phyloP scores from a whole-genome alignment of 768 basidiomycete species.

The Lanmaoa rubissima region DNA sequence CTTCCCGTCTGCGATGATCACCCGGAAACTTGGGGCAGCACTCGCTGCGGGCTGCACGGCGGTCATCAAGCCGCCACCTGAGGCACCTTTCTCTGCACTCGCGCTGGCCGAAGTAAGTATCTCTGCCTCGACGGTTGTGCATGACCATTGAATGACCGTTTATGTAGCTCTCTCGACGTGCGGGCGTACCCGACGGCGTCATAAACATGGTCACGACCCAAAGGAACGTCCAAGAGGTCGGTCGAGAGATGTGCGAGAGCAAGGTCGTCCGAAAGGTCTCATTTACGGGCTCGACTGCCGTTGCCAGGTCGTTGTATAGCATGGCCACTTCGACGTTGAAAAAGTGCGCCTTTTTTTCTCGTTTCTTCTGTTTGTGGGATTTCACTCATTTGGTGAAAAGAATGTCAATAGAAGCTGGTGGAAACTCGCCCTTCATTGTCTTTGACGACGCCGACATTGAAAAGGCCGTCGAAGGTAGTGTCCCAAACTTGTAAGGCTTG shows the following conservation, averaged over 20 bases:
- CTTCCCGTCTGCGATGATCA: constrained; percentile 94
- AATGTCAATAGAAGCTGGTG: constrained; percentile 83
- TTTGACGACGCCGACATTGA: constrained; percentile 96
- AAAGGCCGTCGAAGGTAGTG: constrained; percentile 78
- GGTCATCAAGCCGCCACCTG: constrained; percentile 92
- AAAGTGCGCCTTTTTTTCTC: constrained; percentile 49
- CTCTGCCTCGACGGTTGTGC: not conserved
- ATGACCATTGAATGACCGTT: not conserved
- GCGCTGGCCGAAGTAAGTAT: constrained; percentile 80
- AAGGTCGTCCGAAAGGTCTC: constrained; percentile 82
- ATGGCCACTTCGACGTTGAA: constrained; percentile 78
- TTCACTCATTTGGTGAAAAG: constrained; percentile 26
- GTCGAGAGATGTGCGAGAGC: constrained; percentile 92
- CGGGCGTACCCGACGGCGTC: constrained; percentile 94
- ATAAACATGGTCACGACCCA: constrained; percentile 92
- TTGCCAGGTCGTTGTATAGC: constrained; percentile 73
- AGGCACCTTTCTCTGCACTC: constrained; percentile 91
- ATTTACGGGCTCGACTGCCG: constrained; percentile 85
- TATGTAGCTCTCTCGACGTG: constrained; percentile 70
- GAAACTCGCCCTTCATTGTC: constrained; percentile 95
- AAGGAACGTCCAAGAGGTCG: constrained; percentile 82
- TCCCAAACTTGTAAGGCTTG: not conserved
- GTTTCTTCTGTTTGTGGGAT: not conserved
- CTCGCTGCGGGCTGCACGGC: constrained; percentile 96
- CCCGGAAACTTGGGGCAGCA: constrained; percentile 85